Evolutionary conservation across 192 early-diverging fungal species (phyloP), one percentile per base, ranked within the genome.

Genomic region (Coemansia sp.): DNA sequence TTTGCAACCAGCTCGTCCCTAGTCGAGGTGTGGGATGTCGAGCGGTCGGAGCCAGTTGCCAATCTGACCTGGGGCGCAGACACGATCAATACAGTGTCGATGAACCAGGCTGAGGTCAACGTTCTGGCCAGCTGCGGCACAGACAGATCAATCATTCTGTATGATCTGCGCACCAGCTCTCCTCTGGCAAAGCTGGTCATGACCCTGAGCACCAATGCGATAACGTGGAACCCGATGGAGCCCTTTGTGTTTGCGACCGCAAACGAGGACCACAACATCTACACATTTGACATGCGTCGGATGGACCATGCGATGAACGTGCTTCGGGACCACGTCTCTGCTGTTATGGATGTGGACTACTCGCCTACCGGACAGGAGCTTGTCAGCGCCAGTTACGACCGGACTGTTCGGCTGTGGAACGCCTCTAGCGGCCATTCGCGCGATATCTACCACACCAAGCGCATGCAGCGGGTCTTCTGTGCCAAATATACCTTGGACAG

Each of bases 151-250:
- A 87, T 99, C 63, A 91, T 92, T 36, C 75, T 99, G 18, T 99
- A 98, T 73, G 97, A 99, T 71, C 77, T 97, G 64, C 84, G 97
- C 63, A 94, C 94, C 2, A 91, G 75, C 73, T 87, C 89, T 34
- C 93, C 97, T 1, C 80, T 99, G 45, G 84, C 88, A 28, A 98
- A 98, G 75, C 70, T 90, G 29, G 75, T 95, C 62, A 85, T 96
- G 86, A 82, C 87, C 49, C 80, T 96, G 84, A 88, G 88, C 61
- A 93, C 94, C 28, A 99, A 99, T 75, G 93, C 97, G 10, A 94
- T 99, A 54, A 82, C 93, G 17, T 99, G 97, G 97, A 99, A 99
- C 75, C 97, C 97, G 5, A 97, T 98, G 94, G 95, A 98, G 73
- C 94, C 97, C 5, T 96, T 92, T 76, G 94, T 89, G 68, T 98